Conservation (phyloP, 305 asterid species). For the Rubia peregrina region DNA sequence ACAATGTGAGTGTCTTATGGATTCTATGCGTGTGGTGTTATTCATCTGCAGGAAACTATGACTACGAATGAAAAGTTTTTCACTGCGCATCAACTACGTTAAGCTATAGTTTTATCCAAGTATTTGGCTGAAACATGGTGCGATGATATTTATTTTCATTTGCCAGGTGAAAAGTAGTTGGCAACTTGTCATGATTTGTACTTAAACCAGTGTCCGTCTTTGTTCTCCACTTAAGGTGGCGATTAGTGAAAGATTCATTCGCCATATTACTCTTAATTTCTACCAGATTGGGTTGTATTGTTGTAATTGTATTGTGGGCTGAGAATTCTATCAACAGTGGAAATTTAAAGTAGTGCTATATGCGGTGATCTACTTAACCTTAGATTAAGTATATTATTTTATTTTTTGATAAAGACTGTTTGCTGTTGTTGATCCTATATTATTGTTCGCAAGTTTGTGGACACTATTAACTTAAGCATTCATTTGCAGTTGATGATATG, state of each 20-base stretch:
- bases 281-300: neutral
- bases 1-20: conserved; percentile 62
- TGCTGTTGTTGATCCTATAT: neutral
- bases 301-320: neutral
- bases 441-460: neutral
- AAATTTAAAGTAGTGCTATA: neutral
- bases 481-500: conserved; percentile 66
- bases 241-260: neutral
- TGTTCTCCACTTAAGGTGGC: neutral
- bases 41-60: neutral
- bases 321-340: neutral
- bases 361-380: neutral
- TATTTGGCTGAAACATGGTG: neutral
- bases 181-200: neutral
- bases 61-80: neutral
- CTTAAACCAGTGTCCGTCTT: neutral
- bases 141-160: neutral
- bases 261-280: neutral
- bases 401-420: neutral
- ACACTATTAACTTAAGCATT: neutral
- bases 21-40: neutral
- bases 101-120: neutral
- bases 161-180: neutral
- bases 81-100: neutral
- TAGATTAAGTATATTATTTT: neutral